Base-by-base conservation (phyloP, 2,329 filamentous ascomycete species). In the Curvularia sp. region DNA sequence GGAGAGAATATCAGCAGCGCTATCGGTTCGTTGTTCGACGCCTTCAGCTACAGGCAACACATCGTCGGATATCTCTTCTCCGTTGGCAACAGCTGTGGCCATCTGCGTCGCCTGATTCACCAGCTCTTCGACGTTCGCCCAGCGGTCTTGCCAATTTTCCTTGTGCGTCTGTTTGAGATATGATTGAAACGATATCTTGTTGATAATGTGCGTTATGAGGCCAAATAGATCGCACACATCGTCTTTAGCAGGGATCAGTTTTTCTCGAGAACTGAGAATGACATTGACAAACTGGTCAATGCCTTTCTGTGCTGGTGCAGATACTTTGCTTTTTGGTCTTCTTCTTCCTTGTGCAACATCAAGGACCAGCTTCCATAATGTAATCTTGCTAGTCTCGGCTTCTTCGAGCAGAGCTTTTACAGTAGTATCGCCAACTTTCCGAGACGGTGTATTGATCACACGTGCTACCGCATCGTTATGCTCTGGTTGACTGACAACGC, bases 91-190 rank as follows among this genome's bases (percentile, higher is more conserved):
- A 70, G 78, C 75, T 77, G 80, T 72, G 1, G 79, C 77, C 57
- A 93, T 89, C 60, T 97, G 93, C 4, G 83, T 84, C 1, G 92
- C 92, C 71, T 97, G 88, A 15, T 82, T 86, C 56, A 96, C 80
- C n/a, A 98, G 86, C 75, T 98, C 94, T 70, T 95, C 87, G 0
- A 98, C 88, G 67, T 97, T 98, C 31, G 88, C 89, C 91, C 93
- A 95, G 60, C 93, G 84, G 55, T 88, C 83, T 59, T 94, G 89
- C 73, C 73, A 76, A 31, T 74, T 74, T 18, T 95, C 88, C 0
- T 85, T 82, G 65, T 94, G 89, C 22, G 87, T 85, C 10, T 85
- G 84, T 65, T 89, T 84, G 5, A 98, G 80, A 69, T 91, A 91
- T n/a, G 86, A 84, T 69, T 92, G 84, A 62, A 94, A 92, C 10